These are phyloP conservation scores for Moniliophthora roreri DNA, from an alignment of 1,284 basidiomycete species.

Conservation along the genomic window DNA sequence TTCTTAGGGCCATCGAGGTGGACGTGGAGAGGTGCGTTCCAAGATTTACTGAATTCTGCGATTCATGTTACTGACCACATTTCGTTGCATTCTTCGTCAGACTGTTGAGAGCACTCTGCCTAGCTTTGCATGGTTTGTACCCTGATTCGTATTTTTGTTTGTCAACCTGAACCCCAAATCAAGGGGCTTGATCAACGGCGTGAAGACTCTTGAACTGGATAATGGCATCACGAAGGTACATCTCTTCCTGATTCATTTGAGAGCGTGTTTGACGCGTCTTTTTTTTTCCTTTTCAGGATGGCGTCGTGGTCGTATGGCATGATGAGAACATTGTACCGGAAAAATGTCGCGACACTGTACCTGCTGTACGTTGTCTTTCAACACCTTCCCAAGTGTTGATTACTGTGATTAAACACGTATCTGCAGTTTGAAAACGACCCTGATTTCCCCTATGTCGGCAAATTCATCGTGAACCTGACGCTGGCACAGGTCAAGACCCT, in stretches of 20 bases:
- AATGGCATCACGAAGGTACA: constrained; percentile 70
- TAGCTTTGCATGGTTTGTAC: constrained; percentile 67
- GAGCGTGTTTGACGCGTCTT: constrained; percentile 11
- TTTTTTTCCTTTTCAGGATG: constrained; percentile 47
- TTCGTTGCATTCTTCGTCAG: too few relatives aligned
- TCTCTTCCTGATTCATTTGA: constrained; percentile 2
- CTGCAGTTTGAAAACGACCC: constrained; percentile 52
- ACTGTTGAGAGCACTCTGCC: constrained; percentile 68
- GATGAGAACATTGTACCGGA: constrained; percentile 61
- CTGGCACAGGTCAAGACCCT: constrained; percentile 75
- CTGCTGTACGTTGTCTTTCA: constrained; percentile 43
- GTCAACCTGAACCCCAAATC: constrained; percentile 4
- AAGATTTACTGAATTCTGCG: too few relatives aligned
- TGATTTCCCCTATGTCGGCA: constrained; percentile 70
- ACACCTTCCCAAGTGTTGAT: background rate
- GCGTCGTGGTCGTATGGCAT: constrained; percentile 77
- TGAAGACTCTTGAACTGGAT: constrained; percentile 75
- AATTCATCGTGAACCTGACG: constrained; percentile 75
- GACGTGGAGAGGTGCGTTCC: constrained; percentile 73
- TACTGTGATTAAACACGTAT: background rate
- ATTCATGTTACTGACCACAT: too few relatives aligned
- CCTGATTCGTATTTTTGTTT: constrained; percentile 9
- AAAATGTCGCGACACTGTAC: constrained; percentile 69
- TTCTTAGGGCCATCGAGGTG: constrained; percentile 69
- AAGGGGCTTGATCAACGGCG: constrained; percentile 73